Evolutionary conservation across 768 basidiomycete genomes (phyloP), one percentile per base, ranked within the genome.

Genomic region (Calocybe cyanea): DNA sequence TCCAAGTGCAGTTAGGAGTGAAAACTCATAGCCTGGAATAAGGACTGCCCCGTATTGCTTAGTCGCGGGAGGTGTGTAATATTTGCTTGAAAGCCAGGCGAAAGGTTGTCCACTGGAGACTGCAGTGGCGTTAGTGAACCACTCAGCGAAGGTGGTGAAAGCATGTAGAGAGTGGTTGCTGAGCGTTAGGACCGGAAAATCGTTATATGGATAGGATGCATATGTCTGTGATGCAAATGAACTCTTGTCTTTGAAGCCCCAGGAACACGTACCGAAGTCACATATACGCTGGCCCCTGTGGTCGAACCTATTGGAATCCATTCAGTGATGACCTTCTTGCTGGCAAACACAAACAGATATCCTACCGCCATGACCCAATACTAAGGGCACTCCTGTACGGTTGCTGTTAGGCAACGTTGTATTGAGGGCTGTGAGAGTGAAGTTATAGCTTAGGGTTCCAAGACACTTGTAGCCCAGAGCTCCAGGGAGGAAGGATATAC

Each of bases 131-230:
- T 72, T 74, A 4, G 69, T 69, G 37, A 55, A 54, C 65, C 66
- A 70, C 15, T 59, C 51, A 14, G 68, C 68, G 2, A 53, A 56
- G 21, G 56, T 17, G n/a, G 48, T 51, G 44, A 66, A 66, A 1
- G 73, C 73, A 19, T 65, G 62, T 14, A 80, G 54, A 7, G 62
- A 63, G 24, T 67, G 63, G 33, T 69, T 50, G 7, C 61, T 41
- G 41, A 80, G 65, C 21, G 64, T 60, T 10, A 78, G 48, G 11
- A 56, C 38, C 0, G 77, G 73, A 52, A 67, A 77, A 36, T 75
- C 68, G 58, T 77, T 66, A 63, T 72, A 76, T 11, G 74, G 76
- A 57, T 62, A 78, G 11, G 76, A 75, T 18, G 68, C 67, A 35
- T 61, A 74, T 2, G 77, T 78, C 75, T 77, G 38, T 9, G 17